phyloP scores from a whole-genome alignment of 148 eudicot genomes.

The Rhododendron simsii region DNA sequence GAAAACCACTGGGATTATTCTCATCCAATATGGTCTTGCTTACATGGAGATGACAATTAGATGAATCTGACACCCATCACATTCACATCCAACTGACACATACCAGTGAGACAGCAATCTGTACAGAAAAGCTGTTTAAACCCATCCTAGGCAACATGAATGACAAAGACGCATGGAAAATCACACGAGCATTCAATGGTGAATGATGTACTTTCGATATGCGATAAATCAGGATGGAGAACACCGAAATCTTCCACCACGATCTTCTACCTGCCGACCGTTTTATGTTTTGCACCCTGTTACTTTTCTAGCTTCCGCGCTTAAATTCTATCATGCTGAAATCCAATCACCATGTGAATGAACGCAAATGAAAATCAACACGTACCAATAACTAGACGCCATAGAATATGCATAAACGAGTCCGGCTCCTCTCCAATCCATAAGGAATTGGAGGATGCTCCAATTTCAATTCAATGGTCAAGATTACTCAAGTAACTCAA shows the following conservation, averaged over 20 bases:
- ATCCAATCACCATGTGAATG: not conserved
- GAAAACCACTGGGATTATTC: not conserved
- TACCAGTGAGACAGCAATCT: not conserved
- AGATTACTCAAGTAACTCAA: too few species aligned
- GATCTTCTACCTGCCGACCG: not conserved
- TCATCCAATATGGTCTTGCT: not conserved
- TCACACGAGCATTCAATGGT: not conserved
- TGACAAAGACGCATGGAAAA: not conserved
- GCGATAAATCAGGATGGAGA: not conserved
- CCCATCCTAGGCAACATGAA: not conserved
- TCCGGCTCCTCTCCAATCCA: too few species aligned
- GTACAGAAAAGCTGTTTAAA: not conserved
- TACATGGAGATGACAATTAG: not conserved
- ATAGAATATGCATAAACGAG: too few species aligned
- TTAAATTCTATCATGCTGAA: not conserved
- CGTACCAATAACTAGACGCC: not conserved
- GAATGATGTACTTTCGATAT: not conserved
- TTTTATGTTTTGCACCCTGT: not conserved
- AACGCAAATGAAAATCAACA: not conserved
- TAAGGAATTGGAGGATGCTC: too few species aligned
- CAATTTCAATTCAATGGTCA: too few species aligned
- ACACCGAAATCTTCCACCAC: not conserved
- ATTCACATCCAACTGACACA: not conserved
- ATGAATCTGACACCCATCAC: not conserved
- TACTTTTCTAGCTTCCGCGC: not conserved